These are phyloP conservation scores for Pulveroboletus sp. DNA, from an alignment of 768 basidiomycete genomes.

Conservation along the genomic window DNA sequence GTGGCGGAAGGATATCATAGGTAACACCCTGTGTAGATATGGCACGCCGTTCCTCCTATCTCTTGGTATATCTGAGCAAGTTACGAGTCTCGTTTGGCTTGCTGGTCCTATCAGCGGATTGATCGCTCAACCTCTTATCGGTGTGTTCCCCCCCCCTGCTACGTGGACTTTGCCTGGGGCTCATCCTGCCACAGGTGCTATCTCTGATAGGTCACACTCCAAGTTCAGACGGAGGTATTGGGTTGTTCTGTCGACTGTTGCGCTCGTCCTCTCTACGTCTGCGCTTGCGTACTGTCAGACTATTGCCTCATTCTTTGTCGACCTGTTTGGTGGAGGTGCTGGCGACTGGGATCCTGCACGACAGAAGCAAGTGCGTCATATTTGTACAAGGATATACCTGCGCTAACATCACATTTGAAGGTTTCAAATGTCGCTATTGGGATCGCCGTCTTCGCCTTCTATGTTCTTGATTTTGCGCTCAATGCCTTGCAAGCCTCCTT, in stretches of 20 bases:
- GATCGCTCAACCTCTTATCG: slow-evolving; percentile 95
- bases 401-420: slow-evolving; percentile 32
- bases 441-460: slow-evolving; percentile 87
- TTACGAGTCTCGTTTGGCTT: slow-evolving; percentile 93
- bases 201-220: slow-evolving; percentile 91
- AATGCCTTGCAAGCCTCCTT: slow-evolving; percentile 93
- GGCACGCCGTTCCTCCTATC: slow-evolving; percentile 90
- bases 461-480: slow-evolving; percentile 93
- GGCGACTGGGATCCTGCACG: slow-evolving; percentile 87
- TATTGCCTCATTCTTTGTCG: slow-evolving; percentile 69
- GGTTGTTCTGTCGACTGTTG: slow-evolving; percentile 83
- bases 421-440: slow-evolving; percentile 69
- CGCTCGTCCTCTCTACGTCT: slow-evolving; percentile 73
- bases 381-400: neutral
- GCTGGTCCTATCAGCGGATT: slow-evolving; percentile 94
- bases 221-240: slow-evolving; percentile 89
- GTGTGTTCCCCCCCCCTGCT: slow-evolving; percentile 35
- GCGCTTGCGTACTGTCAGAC: slow-evolving; percentile 79
- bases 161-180: neutral
- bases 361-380: slow-evolving; percentile 47
- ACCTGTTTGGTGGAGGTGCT: slow-evolving; percentile 65
- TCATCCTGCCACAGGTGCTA: slow-evolving; percentile 56
- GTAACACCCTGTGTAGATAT: slow-evolving; percentile 50
- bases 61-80: slow-evolving; percentile 77
- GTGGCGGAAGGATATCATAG: neutral